Conservation (phyloP, 805 yeast species). For the Pichia manshurica region DNA sequence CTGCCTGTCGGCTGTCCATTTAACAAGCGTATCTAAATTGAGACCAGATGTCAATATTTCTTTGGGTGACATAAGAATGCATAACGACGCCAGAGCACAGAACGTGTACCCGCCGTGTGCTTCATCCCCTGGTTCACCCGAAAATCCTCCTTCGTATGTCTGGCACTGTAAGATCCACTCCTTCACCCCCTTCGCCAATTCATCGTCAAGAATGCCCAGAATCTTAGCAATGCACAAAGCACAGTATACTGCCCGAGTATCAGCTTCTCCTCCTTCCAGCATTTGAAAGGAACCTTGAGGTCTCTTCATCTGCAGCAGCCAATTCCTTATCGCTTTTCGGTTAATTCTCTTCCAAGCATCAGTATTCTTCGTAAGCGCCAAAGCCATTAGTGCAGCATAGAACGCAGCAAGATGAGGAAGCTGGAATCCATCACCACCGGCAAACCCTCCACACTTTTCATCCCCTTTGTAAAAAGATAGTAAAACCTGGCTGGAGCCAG, state of each 20-base stretch:
- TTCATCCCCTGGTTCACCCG: constrained; percentile 76
- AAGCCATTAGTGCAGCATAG: constrained; percentile 67
- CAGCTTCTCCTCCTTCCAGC: constrained; percentile 77
- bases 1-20: constrained; percentile 75
- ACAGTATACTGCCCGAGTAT: constrained; percentile 82
- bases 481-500: constrained; percentile 10
- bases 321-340: constrained; percentile 43
- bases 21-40: constrained; percentile 44
- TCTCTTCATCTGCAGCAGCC: constrained; percentile 63
- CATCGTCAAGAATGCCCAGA: constrained; percentile 56
- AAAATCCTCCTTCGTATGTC: constrained; percentile 93
- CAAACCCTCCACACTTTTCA: constrained; percentile 50
- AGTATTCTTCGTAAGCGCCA: constrained; percentile 45
- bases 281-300: constrained; percentile 71
- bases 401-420: constrained; percentile 79
- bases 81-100: constrained; percentile 72
- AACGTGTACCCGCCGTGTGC: constrained; percentile 98
- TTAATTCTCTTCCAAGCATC: constrained; percentile 40
- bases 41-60: constrained; percentile 26
- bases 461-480: background rate
- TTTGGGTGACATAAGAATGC: constrained; percentile 37
- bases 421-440: constrained; percentile 75
- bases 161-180: constrained; percentile 70
- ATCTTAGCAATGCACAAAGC: constrained; percentile 69
- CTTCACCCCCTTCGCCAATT: constrained; percentile 45